phyloP scores from a whole-genome alignment of 2,329 filamentous ascomycete genomes.

The Aspergillus ochraceus region DNA sequence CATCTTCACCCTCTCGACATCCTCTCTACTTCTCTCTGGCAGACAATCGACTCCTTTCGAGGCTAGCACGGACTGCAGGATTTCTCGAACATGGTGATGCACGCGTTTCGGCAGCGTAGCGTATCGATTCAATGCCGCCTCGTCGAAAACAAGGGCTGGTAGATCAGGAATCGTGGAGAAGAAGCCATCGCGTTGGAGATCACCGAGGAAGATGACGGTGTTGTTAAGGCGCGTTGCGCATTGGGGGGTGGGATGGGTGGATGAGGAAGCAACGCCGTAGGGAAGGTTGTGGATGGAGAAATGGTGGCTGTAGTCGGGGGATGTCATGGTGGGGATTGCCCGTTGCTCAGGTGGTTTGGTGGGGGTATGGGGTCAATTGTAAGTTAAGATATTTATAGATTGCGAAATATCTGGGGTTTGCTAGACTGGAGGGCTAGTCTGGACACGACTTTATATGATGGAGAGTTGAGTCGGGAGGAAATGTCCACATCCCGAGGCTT shows the following conservation, averaged over 20 bases:
- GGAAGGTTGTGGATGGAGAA: conserved; percentile 57
- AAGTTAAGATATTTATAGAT: no score
- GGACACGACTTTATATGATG: no score
- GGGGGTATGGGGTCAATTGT: no score
- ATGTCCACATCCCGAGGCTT: no score
- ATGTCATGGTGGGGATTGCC: conserved; percentile 16
- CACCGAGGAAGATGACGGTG: conserved; percentile 53
- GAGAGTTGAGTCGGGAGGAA: no score
- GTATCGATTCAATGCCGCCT: conserved; percentile 51
- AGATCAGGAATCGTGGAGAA: conserved; percentile 27
- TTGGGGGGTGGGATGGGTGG: conserved; percentile 35
- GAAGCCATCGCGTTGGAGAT: conserved; percentile 35
- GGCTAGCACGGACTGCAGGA: conserved; percentile 30
- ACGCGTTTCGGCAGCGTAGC: conserved; percentile 45
- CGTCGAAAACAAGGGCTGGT: conserved; percentile 28
- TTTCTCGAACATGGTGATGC: conserved; percentile 42
- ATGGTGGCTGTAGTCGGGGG: conserved; percentile 21
- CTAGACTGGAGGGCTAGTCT: no score
- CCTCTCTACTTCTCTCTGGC: conserved; percentile 18
- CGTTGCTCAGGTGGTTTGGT: not conserved
- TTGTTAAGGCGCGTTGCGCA: conserved; percentile 54
- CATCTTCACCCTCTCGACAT: conserved; percentile 45
- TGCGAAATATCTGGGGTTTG: no score
- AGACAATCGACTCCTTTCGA: conserved; percentile 8
- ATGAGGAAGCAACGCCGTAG: conserved; percentile 53